A percentile compares a stretch with the other conserved stretches of the same genome.
These are phyloP conservation scores for Alternaria novae-zelandiae DNA, from an alignment of 2,329 filamentous ascomycete genomes.

Conservation along the genomic window DNA sequence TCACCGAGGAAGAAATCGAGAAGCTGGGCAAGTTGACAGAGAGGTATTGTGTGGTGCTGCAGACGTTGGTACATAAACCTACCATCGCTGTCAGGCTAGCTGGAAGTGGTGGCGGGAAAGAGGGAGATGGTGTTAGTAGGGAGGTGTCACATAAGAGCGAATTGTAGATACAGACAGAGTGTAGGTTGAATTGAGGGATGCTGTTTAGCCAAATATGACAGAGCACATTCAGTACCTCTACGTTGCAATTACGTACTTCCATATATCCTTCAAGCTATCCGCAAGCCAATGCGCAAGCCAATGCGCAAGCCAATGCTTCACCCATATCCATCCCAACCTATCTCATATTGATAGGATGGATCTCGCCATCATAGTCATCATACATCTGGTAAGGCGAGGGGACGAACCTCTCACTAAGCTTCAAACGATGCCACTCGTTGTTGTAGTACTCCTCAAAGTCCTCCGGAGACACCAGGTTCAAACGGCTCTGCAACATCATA, in stretches of 20 bases:
- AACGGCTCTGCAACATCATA: not conserved
- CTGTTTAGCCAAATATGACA: not conserved
- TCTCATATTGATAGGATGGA: not conserved
- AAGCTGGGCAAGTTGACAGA: slow-evolving; percentile 57
- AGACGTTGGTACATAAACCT: slow-evolving; percentile 43
- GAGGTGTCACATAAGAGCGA: slow-evolving; percentile 6
- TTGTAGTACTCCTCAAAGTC: not conserved
- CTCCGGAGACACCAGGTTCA: not conserved
- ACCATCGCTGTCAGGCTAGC: slow-evolving; percentile 34
- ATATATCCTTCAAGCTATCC: no score
- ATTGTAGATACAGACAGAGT: not conserved
- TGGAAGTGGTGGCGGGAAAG: slow-evolving; percentile 28
- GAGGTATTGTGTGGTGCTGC: slow-evolving; percentile 55
- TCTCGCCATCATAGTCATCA: not conserved
- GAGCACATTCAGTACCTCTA: not conserved
- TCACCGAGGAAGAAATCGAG: slow-evolving; percentile 53
- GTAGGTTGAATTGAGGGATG: not conserved
- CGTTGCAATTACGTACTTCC: no score
- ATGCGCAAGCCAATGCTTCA: not conserved
- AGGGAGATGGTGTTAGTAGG: slow-evolving; percentile 4
- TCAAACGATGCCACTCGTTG: not conserved
- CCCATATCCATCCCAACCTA: not conserved
- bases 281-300: no score
- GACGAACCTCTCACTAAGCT: not conserved
- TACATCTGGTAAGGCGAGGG: not conserved